Evolutionary conservation across 441 rosid species (phyloP).

Genomic region (Arabidopsis lyrata): DNA sequence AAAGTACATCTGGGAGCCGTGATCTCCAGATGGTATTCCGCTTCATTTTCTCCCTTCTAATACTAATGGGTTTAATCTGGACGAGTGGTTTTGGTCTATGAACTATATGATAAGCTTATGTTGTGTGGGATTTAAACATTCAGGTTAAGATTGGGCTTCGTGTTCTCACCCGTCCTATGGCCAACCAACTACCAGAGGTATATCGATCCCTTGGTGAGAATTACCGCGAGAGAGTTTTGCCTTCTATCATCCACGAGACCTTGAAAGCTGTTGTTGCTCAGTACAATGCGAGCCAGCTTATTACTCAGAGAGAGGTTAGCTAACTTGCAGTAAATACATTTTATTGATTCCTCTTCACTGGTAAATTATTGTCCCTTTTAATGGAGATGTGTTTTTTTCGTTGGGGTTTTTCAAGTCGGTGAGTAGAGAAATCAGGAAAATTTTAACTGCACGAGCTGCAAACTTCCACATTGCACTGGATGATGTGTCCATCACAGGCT

Average conservation of each 20-base stretch:
- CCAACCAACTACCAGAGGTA: slow-evolving; percentile 65
- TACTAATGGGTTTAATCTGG: neutral
- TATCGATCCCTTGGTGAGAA: slow-evolving; percentile 84
- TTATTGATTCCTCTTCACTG: neutral
- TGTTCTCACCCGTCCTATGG: slow-evolving; percentile 87
- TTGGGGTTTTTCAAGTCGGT: slow-evolving; percentile 55
- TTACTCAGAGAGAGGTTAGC: slow-evolving; percentile 85
- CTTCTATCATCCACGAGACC: slow-evolving; percentile 88
- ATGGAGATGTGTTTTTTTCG: neutral
- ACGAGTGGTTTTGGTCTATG: neutral
- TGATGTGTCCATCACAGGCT: slow-evolving; percentile 84
- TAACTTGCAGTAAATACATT: neutral
- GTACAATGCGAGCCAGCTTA: slow-evolving; percentile 93
- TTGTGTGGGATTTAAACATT: neutral
- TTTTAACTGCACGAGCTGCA: slow-evolving; percentile 75
- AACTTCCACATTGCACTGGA: slow-evolving; percentile 75
- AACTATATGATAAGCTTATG: neutral
- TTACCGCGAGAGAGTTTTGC: slow-evolving; percentile 83
- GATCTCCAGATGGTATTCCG: slow-evolving; percentile 82
- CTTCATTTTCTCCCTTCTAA: neutral
- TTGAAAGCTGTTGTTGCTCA: slow-evolving; percentile 92
- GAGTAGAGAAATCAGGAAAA: slow-evolving; percentile 78
- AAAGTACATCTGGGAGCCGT: slow-evolving; percentile 91
- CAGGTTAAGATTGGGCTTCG: slow-evolving; percentile 93
- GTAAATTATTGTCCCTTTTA: neutral